Base-by-base conservation (phyloP, 2,329 filamentous ascomycete genomes). In the Bretziella fagacearum region DNA sequence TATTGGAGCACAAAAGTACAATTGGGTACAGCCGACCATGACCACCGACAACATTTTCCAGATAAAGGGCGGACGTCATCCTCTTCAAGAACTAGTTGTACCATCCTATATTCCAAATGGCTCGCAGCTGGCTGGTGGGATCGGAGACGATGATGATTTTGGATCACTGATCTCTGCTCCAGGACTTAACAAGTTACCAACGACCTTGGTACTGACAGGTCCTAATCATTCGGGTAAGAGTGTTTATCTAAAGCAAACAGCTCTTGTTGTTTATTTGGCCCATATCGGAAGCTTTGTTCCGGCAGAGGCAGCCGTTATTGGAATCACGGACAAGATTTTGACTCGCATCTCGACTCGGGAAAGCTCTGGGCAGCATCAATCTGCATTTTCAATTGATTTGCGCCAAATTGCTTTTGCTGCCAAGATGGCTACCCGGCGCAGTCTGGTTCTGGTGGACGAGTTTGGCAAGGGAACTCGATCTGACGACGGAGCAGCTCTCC, bases 151-250 rank as follows among this genome's bases (percentile, higher is more conserved):
- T 18, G 29, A 15, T 10, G 18, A 26, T 32, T 4, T 17, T 17
- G 18, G 26, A 11, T 39, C 47, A 15, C 25, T 41, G 11, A 44
- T 44, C 3, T 6, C 30, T 5, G 37, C 27, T 29, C 35, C 27
- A 6, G 27, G 33, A 17, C 17, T 29, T 10, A 17, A 42, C 41
- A 43, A 46, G 4, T n/a, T 52, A 15, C 35, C 44, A 2, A 52
- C 54, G 10, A 84, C 85, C 63, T 59, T 95, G 10, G 65, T 95
- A 4, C 62, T 98, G 55, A 96, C 91, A 0, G 91, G 91, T 0
- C 87, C 91, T 3, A 98, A 98, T 55, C 93, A 91, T 59, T 96
- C 91, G 0, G 91, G 91, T 0, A 98, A 98, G 61, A 96, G 86
- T 55, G 76, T 96, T 0, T 96, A 94, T 60, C 70, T 96, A 58